These are phyloP conservation scores for Amylocarpus encephaloides DNA, from an alignment of 2,329 filamentous ascomycete species.

Conservation along the genomic window DNA sequence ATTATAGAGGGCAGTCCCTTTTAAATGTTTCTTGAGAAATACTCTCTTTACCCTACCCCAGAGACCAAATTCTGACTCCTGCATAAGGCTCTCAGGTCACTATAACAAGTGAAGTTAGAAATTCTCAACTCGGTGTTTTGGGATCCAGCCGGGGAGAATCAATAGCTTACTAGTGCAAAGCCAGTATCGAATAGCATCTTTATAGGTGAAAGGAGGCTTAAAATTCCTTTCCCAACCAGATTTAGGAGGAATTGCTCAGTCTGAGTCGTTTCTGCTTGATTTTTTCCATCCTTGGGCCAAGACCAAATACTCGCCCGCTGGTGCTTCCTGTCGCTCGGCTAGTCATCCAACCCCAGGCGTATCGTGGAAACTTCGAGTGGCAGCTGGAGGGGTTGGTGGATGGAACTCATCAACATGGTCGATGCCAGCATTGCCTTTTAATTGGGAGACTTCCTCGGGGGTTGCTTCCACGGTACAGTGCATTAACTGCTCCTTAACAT, in stretches of 20 bases:
- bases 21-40: too few relatives aligned
- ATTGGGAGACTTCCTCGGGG: neutral
- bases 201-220: neutral
- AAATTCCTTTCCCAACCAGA: neutral
- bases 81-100: too few relatives aligned
- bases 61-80: too few relatives aligned
- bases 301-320: neutral
- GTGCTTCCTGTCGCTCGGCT: neutral
- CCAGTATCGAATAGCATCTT: neutral
- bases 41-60: too few relatives aligned
- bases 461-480: constrained; percentile 1
- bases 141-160: too few relatives aligned
- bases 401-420: neutral
- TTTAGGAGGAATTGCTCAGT: neutral
- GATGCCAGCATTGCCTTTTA: neutral
- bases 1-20: too few relatives aligned
- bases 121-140: too few relatives aligned
- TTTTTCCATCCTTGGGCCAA: neutral
- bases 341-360: too few relatives aligned
- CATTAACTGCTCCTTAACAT: neutral
- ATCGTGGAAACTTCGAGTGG: neutral
- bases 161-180: neutral
- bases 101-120: neutral
- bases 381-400: neutral
- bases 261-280: neutral